phyloP scores from a whole-genome alignment of 192 early-diverging fungal species.

The Coemansia sp. region DNA sequence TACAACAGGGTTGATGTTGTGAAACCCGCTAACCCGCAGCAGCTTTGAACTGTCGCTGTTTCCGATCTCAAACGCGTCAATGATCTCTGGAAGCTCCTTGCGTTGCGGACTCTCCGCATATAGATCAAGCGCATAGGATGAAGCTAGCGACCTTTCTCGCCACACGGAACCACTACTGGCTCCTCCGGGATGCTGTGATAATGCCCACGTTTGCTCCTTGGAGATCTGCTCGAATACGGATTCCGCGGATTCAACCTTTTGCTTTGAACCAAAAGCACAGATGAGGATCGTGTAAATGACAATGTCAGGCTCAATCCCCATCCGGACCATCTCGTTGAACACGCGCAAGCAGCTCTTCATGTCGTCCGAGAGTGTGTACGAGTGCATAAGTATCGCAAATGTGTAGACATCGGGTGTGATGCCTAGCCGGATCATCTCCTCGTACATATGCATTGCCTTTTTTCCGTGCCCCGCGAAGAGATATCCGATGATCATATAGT shows the following conservation, averaged over 20 bases:
- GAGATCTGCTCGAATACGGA: conserved; percentile 38
- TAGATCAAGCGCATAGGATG: conserved; percentile 23
- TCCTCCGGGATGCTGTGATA: not conserved
- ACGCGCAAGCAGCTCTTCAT: conserved; percentile 64
- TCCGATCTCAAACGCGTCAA: conserved; percentile 2
- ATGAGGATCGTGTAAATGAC: conserved; percentile 53
- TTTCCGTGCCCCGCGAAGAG: conserved; percentile 57
- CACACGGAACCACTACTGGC: too few species aligned
- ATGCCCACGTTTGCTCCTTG: conserved; percentile 35
- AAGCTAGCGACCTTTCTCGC: not conserved
- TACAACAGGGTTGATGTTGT: conserved; percentile 45
- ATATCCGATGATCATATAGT: conserved; percentile 42
- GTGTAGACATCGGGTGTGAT: conserved; percentile 74
- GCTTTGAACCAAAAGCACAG: conserved; percentile 26
- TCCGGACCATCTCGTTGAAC: conserved; percentile 61
- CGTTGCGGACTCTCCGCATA: conserved; percentile 27
- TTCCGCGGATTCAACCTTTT: conserved; percentile 26
- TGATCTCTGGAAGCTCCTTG: conserved; percentile 1
- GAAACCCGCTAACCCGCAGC: conserved; percentile 37
- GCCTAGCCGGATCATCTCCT: conserved; percentile 77
- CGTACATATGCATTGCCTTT: conserved; percentile 71
- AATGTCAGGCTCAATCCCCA: conserved; percentile 41
- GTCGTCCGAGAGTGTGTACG: conserved; percentile 72
- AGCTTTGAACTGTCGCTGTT: conserved; percentile 9
- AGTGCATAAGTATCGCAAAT: conserved; percentile 76